These are phyloP conservation scores for Lactifluus echinatus DNA, from an alignment of 768 basidiomycete species.

Conservation along the genomic window DNA sequence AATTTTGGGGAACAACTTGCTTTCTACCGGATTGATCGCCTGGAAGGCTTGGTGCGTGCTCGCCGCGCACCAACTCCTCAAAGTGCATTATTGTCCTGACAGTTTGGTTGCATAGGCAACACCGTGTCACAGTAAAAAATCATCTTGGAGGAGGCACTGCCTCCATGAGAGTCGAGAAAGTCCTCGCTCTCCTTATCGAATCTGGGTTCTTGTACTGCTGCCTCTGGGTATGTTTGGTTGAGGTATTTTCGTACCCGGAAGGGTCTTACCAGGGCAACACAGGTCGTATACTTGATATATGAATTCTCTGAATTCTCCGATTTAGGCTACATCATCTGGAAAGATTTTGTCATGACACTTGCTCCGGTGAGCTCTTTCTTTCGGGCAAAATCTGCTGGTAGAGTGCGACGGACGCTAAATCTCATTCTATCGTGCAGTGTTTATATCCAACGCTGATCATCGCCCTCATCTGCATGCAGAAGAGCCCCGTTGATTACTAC, in stretches of 20 bases:
- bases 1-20: not conserved
- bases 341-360: slow-evolving; percentile 2
- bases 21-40: not conserved
- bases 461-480: slow-evolving; percentile 10
- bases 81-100: not conserved
- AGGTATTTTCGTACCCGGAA: not conserved
- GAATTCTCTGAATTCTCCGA: slow-evolving; percentile 3
- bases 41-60: not conserved
- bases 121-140: not conserved
- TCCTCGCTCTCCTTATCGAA: slow-evolving; percentile 5
- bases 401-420: not conserved
- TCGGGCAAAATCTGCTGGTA: not conserved
- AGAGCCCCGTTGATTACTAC: slow-evolving; percentile 9
- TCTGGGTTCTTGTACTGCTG: slow-evolving; percentile 14
- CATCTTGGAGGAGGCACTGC: too few species aligned
- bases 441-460: slow-evolving; percentile 13
- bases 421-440: not conserved
- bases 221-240: slow-evolving; percentile 5
- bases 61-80: not conserved
- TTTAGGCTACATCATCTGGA: not conserved
- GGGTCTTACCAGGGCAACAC: not conserved
- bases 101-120: not conserved
- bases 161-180: too few species aligned
- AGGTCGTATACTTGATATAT: slow-evolving; percentile 6
- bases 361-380: not conserved